Base-by-base conservation (phyloP, 441 rosid genomes). In the Melastoma candidum region DNA sequence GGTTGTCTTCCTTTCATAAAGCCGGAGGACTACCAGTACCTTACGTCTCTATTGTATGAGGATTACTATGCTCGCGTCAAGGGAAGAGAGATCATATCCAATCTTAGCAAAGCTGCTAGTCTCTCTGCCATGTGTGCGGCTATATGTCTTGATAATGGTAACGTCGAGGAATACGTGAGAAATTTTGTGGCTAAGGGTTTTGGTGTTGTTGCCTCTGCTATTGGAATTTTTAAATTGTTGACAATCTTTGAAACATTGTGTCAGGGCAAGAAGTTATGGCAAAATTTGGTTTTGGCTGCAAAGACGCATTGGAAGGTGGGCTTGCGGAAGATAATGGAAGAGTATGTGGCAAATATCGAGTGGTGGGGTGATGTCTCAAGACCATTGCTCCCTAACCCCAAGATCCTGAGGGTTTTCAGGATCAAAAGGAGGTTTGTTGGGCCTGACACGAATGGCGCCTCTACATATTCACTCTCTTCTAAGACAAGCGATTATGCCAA, bases 101-200 rank as follows among this genome's bases (percentile, higher is more conserved):
- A 92, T 77, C 75, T 92, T 63, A 88, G 97, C 68, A 92, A 88
- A 74, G 97, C 98, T 44, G 98, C 97, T 50, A 97, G 97, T 62
- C 77, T 92, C 81, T 95, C 98, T 17, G 85, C 98, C 44, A 92
- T 92, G 98, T 85, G 88, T 73, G 95, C 98, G 64, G 97, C 97
- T 45, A 85, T 88, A 97, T 90, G 97, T 65, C 98, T 95, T 6
- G 97, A 92, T 74, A 92, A 88, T 63, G 98, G 88, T 58, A 85
- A 88, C 63, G 78, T 79, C 25, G 98, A 92, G 78, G 98, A 88
- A 63, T 92, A 88, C 63, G 98, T 92, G 58, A 80, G 98, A 73
- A 92, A 92, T 73, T 84, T 95, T 3, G 88, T 95, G 66, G 97
- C 98, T 2, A 84, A 95, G 65, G 98, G 95, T 54, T 88, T 92